phyloP scores from a whole-genome alignment of 495 filamentous ascomycete species.

The Bacidia rubella region DNA sequence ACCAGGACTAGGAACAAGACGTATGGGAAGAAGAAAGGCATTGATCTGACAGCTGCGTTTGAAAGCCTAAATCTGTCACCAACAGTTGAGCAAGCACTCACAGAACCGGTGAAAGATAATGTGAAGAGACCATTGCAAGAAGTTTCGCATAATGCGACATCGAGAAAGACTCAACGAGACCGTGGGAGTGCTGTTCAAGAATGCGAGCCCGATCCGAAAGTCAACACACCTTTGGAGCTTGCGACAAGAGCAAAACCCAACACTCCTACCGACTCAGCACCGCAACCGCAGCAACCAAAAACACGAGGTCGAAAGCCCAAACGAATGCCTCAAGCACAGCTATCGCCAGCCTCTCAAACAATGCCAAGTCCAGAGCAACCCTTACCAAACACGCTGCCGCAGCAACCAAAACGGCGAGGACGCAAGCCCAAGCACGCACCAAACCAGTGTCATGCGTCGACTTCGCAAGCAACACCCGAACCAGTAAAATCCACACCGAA shows the following conservation, averaged over 20 bases:
- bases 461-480: not conserved
- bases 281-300: not conserved
- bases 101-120: not conserved
- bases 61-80: conserved; percentile 1
- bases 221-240: not conserved
- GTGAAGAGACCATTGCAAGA: not conserved
- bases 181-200: not conserved
- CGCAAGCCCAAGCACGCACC: not conserved
- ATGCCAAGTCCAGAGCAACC: too few relatives aligned
- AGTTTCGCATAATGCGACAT: conserved; percentile 2
- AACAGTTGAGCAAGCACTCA: not conserved
- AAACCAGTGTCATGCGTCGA: not conserved
- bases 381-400: too few relatives aligned
- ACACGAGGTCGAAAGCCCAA: not conserved
- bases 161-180: not conserved
- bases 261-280: not conserved
- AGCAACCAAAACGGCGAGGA: not conserved
- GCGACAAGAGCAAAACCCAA: too few relatives aligned
- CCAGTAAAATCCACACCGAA: not conserved
- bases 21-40: conserved; percentile 11
- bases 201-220: not conserved
- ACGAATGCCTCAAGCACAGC: too few relatives aligned
- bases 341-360: too few relatives aligned
- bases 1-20: conserved; percentile 3
- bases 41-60: conserved; percentile 5